Evolutionary conservation across 176 grass and related monocot species (phyloP).

Genomic region (Alopecurus myosuroides): DNA sequence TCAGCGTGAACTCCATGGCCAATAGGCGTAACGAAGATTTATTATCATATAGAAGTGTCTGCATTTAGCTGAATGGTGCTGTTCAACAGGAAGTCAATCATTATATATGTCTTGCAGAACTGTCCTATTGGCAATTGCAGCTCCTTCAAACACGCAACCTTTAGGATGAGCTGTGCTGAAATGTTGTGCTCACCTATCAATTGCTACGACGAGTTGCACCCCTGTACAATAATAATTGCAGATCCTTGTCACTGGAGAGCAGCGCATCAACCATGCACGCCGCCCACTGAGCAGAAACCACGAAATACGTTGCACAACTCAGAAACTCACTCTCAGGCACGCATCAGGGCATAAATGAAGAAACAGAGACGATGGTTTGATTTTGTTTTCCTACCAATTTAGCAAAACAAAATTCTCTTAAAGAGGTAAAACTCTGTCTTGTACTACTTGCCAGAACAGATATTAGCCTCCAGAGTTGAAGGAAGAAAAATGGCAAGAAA

Average conservation of each 20-base stretch:
- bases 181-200: conserved; percentile 2
- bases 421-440: background rate
- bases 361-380: background rate
- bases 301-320: conserved; percentile 14
- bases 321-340: background rate
- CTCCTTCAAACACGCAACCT: conserved; percentile 13
- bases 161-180: conserved; percentile 4
- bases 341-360: conserved; percentile 21
- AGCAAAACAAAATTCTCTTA: background rate
- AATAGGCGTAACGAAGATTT: background rate
- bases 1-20: background rate
- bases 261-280: background rate
- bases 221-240: background rate
- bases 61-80: background rate
- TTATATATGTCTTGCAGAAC: background rate
- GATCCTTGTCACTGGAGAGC: background rate
- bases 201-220: conserved; percentile 6
- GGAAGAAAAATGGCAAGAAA: background rate
- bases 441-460: background rate
- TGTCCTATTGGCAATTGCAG: conserved; percentile 9
- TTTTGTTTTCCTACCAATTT: background rate
- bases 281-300: conserved; percentile 15
- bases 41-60: background rate
- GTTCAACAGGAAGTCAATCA: background rate
- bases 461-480: background rate